Evolutionary conservation across 2,329 filamentous ascomycete genomes (phyloP).

Genomic region (Diaporthe helianthi): DNA sequence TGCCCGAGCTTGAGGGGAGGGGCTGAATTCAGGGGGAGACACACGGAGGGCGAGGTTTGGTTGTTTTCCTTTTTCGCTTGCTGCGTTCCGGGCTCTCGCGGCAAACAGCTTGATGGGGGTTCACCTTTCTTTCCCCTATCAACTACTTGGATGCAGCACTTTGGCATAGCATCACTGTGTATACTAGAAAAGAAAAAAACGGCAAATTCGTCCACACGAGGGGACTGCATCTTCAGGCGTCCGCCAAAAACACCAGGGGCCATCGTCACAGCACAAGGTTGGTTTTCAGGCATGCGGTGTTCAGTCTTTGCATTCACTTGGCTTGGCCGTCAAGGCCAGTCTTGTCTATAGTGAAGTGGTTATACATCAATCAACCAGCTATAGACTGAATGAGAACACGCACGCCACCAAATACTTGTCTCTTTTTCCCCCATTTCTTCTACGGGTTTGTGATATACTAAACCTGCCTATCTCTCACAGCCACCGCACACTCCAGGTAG

Average conservation of each 20-base stretch:
- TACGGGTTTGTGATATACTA: background rate
- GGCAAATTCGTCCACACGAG: slow-evolving; percentile 3
- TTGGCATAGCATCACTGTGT: background rate
- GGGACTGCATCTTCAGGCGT: background rate
- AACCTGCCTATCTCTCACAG: slow-evolving; percentile 6
- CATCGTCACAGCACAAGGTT: slow-evolving; percentile 6
- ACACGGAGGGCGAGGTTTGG: background rate
- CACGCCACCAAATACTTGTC: background rate
- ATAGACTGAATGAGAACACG: slow-evolving; percentile 6
- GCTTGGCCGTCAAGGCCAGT: too few species aligned
- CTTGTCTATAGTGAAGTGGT: slow-evolving; percentile 28
- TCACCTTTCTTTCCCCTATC: background rate
- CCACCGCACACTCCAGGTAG: slow-evolving; percentile 58
- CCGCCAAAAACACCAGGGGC: slow-evolving; percentile 8
- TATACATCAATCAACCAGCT: slow-evolving; percentile 2
- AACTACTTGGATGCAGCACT: background rate
- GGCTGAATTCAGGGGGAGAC: background rate
- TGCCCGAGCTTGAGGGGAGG: background rate
- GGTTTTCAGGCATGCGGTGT: background rate
- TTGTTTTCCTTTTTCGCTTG: too few species aligned
- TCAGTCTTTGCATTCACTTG: background rate
- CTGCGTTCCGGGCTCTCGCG: background rate
- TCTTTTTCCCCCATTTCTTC: too few species aligned
- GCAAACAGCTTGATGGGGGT: background rate
- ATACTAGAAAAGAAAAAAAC: slow-evolving; percentile 8